A percentile compares a stretch with the other conserved stretches of the same genome.
phyloP scores from a whole-genome alignment of 768 basidiomycete genomes.

The Tylopilus felleus region DNA sequence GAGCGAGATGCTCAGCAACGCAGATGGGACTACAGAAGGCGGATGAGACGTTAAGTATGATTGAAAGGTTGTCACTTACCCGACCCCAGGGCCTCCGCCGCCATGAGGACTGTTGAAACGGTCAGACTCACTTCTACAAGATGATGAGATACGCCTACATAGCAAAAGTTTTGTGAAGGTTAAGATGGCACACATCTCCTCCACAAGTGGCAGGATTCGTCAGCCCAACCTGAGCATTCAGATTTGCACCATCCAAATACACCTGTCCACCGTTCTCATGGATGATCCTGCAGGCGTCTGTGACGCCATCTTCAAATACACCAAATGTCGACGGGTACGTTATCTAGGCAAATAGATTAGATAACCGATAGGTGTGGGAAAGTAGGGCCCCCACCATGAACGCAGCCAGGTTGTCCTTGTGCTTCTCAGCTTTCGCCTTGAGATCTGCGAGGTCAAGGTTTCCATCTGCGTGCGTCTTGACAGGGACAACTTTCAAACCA shows the following conservation, averaged over 20 bases:
- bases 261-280: constrained; percentile 97
- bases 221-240: constrained; percentile 90
- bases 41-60: not conserved
- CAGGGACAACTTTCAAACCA: constrained; percentile 92
- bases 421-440: constrained; percentile 79
- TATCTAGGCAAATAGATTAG: constrained; percentile 48
- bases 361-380: constrained; percentile 7
- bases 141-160: constrained; percentile 52
- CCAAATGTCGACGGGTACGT: constrained; percentile 98
- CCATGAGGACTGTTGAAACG: constrained; percentile 74
- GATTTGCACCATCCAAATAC: constrained; percentile 92
- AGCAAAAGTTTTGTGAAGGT: constrained; percentile 96
- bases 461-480: constrained; percentile 85
- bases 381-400: constrained; percentile 69
- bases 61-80: constrained; percentile 42
- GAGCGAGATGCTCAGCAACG: constrained; percentile 87
- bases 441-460: constrained; percentile 88
- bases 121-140: not conserved
- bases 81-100: constrained; percentile 95
- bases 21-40: constrained; percentile 70
- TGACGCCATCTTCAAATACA: constrained; percentile 91
- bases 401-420: constrained; percentile 89
- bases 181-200: constrained; percentile 97
- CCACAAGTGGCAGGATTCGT: constrained; percentile 95
- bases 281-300: constrained; percentile 87